Base-by-base conservation (phyloP, 129 eudicot species). In the Lactuca saligna region DNA sequence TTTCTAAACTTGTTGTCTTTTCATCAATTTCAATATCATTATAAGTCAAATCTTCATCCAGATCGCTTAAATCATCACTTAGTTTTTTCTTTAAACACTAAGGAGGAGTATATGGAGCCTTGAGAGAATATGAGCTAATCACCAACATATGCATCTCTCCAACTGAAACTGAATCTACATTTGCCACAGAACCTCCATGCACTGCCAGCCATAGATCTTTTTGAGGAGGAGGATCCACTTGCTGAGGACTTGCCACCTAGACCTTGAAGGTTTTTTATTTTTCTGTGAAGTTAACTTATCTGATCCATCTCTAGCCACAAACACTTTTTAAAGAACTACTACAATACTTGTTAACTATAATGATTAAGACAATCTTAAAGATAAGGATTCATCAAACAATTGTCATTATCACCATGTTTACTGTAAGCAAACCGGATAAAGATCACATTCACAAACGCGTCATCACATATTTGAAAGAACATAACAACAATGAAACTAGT, bases 81-180 rank as follows among this genome's bases (percentile, higher is more conserved):
- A 66, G 73, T 59, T 70, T 78, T 7, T 46, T 29, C 56, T 55
- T 71, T 16, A 42, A 80, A 61, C 74, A 67, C 64, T 33, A n/a
- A n/a, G n/a, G 70, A 60, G 75, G 34, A 56, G 11, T 57, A 59
- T 63, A 59, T 4, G 62, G 17, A 33, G 54, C 54, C 61, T 35
- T 66, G 17, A 74, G 71, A 77, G 73, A 67, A 74, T 81, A 89
- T 9, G 98, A 89, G 74, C 84, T 83, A 63, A 89, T 77, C 58
- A 83, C 76, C 79, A 93, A 70, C 11, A 93, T 54, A 82, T 93
- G 98, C 0, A 97, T 89, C 81, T 93, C 98, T 65, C 98, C 98
- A 72, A 93, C 97, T 11, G 98, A 73, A 69, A 89, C 82, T 25
- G 82, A 75, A 63, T 93, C 96, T 33, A 93, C 83, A 75, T 93